Conservation (phyloP, 1,284 basidiomycete genomes). For the Flammula alnicola region DNA sequence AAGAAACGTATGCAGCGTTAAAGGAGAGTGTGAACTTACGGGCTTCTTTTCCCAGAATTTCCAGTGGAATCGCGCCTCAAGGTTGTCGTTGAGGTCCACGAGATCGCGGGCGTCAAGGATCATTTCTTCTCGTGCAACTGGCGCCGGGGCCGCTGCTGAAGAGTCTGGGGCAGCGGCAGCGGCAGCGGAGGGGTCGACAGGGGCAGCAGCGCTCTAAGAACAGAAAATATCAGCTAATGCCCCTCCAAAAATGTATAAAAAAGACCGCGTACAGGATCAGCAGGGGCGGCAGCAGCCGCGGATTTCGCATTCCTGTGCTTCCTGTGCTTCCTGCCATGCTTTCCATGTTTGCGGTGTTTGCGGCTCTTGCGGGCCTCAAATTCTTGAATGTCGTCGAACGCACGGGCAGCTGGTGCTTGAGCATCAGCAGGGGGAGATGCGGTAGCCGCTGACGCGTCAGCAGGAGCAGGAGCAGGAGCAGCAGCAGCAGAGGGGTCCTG, state of each 20-base stretch:
- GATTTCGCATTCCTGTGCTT: not conserved
- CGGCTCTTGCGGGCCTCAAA: not conserved
- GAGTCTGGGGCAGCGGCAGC: not conserved
- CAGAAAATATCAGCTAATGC: too few species aligned
- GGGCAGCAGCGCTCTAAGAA: not conserved
- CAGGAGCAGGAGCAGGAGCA: not conserved
- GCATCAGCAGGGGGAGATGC: not conserved
- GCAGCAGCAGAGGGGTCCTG: not conserved
- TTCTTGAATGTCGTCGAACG: not conserved
- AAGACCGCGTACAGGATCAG: not conserved
- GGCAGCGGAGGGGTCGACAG: not conserved
- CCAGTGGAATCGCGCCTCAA: constrained; percentile 10
- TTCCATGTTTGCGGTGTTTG: constrained; percentile 1
- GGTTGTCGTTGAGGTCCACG: constrained; percentile 11
- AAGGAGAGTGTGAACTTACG: too few species aligned
- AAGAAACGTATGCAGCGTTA: too few species aligned
- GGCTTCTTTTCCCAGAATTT: too few species aligned
- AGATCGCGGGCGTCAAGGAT: constrained; percentile 11
- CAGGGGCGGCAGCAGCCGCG: not conserved
- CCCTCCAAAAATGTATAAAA: too few species aligned
- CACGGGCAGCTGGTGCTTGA: constrained; percentile 1
- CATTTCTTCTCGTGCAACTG: constrained; percentile 1
- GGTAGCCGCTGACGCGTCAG: not conserved
- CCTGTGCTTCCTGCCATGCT: not conserved
- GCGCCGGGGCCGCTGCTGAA: not conserved